These are phyloP conservation scores for Yamadazyma sp. DNA, from an alignment of 805 yeast genomes.

Conservation along the genomic window DNA sequence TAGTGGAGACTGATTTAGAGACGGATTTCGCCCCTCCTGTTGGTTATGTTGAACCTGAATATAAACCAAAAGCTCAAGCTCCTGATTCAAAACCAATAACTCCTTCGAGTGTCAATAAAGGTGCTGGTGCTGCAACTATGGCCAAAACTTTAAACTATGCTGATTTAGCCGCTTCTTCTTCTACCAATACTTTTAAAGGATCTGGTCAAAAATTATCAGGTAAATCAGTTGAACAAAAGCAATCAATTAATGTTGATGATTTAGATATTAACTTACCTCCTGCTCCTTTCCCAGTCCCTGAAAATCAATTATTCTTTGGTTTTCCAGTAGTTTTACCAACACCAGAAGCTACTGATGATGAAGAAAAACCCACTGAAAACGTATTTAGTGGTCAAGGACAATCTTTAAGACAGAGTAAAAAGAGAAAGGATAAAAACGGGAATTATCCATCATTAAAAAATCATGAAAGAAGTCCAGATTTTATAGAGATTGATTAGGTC, in stretches of 20 bases:
- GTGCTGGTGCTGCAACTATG: constrained; percentile 66
- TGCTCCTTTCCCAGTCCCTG: constrained; percentile 70
- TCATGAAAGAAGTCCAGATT: constrained; percentile 69
- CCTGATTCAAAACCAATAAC: constrained; percentile 31
- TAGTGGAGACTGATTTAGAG: constrained; percentile 92
- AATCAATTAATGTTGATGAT: constrained; percentile 35
- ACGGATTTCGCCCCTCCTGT: constrained; percentile 99
- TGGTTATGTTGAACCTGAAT: constrained; percentile 92
- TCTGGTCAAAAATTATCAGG: constrained; percentile 74
- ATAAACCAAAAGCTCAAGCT: constrained; percentile 40
- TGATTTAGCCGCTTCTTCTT: constrained; percentile 42
- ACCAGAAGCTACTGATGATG: constrained; percentile 25
- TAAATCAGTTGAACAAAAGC: constrained; percentile 30
- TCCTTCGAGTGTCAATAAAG: constrained; percentile 31
- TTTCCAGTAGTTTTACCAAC: constrained; percentile 64
- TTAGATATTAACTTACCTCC: constrained; percentile 61
- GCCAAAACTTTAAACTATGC: constrained; percentile 69
- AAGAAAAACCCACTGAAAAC: constrained; percentile 28
- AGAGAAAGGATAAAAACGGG: constrained; percentile 57
- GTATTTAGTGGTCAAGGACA: constrained; percentile 70
- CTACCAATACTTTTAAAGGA: constrained; percentile 46
- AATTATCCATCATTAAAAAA: constrained; percentile 56
- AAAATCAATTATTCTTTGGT: constrained; percentile 89
- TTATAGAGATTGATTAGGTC: constrained; percentile 73
- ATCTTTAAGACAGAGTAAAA: constrained; percentile 65